Evolutionary conservation across 805 yeast species (phyloP).

Genomic region (Yarrowia osloensis): DNA sequence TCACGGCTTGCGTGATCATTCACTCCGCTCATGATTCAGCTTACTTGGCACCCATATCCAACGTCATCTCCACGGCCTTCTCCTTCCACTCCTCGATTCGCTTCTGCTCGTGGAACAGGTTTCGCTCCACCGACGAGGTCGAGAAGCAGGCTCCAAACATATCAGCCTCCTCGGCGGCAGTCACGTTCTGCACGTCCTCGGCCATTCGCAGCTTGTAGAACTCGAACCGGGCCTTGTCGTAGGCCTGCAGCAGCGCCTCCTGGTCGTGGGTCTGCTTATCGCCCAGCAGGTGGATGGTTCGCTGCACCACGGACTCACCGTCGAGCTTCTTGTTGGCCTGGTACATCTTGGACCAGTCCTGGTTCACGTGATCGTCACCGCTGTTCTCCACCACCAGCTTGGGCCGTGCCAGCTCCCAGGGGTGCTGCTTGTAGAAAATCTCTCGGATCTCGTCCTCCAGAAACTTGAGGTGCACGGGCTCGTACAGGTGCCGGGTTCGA

Average conservation of each 20-base stretch:
- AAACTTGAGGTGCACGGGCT: constrained; percentile 57
- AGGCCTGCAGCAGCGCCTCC: constrained; percentile 56
- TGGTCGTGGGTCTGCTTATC: constrained; percentile 36
- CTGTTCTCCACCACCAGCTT: constrained; percentile 75
- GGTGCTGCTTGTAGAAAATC: constrained; percentile 87
- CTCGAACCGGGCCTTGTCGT: constrained; percentile 83
- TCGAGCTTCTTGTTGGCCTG: constrained; percentile 76
- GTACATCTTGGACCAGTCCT: constrained; percentile 77
- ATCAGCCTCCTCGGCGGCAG: constrained; percentile 77
- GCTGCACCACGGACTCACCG: constrained; percentile 85
- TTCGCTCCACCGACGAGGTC: constrained; percentile 62
- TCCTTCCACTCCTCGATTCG: constrained; percentile 71
- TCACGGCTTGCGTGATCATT: no score
- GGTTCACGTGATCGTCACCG: constrained; percentile 53
- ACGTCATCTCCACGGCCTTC: constrained; percentile 67
- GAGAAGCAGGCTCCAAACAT: constrained; percentile 83
- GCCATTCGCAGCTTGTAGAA: constrained; percentile 84
- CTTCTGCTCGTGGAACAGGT: constrained; percentile 69
- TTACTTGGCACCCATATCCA: constrained; percentile 45
- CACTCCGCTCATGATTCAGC: not conserved
- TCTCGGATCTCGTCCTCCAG: constrained; percentile 81
- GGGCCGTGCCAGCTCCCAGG: constrained; percentile 96
- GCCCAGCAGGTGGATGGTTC: constrained; percentile 59
- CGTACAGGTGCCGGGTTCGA: constrained; percentile 46
- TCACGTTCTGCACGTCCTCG: constrained; percentile 70